Evolutionary conservation across 352 stramenopile species (phyloP).

Genomic region (Pythium dissotocum): DNA sequence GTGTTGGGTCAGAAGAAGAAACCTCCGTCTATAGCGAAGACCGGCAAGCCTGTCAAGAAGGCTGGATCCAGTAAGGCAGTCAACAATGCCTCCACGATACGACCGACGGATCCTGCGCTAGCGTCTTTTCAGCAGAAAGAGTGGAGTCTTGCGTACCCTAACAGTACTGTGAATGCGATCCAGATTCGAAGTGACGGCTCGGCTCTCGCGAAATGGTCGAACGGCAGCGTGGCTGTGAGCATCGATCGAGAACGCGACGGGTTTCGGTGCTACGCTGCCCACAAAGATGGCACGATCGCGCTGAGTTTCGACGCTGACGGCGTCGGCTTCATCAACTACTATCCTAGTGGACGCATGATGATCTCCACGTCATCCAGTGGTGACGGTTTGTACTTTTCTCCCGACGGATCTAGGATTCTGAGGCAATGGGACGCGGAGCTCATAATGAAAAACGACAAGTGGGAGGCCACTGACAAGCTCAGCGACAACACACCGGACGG

Average conservation of each 20-base stretch:
- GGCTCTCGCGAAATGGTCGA: constrained; percentile 66
- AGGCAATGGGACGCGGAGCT: constrained; percentile 52
- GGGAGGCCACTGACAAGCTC: constrained; percentile 31
- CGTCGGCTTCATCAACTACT: constrained; percentile 80
- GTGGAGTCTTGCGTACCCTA: constrained; percentile 42
- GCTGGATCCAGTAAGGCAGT: constrained; percentile 20
- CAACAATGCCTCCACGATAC: not conserved
- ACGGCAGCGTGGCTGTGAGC: constrained; percentile 61
- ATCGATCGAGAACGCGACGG: constrained; percentile 62
- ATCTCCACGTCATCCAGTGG: constrained; percentile 69
- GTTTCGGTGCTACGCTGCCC: constrained; percentile 68
- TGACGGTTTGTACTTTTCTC: constrained; percentile 59
- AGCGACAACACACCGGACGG: constrained; percentile 41
- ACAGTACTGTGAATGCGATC: constrained; percentile 48
- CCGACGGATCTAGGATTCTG: constrained; percentile 43
- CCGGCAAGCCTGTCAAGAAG: constrained; percentile 10
- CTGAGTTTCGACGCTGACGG: constrained; percentile 66
- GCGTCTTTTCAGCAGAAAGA: constrained; percentile 41
- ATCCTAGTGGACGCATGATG: constrained; percentile 70
- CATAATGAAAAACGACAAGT: constrained; percentile 47
- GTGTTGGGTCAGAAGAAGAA: constrained; percentile 43
- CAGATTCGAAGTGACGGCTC: constrained; percentile 65
- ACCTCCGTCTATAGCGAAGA: not conserved
- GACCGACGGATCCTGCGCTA: constrained; percentile 7
- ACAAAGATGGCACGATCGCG: constrained; percentile 65